Base-by-base conservation (phyloP, 2,329 filamentous ascomycete genomes). In the Rhynchosporium graminicola region DNA sequence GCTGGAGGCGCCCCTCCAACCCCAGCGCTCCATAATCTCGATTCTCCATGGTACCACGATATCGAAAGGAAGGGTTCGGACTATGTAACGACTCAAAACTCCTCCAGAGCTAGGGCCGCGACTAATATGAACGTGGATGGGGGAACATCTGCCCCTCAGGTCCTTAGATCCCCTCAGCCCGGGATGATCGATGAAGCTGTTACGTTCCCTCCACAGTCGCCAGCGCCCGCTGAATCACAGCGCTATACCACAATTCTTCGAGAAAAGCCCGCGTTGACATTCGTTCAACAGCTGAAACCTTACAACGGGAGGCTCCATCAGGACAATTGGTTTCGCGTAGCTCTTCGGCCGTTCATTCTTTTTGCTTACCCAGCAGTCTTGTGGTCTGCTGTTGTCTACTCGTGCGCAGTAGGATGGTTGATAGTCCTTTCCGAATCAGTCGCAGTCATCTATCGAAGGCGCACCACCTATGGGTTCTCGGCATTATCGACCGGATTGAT, bases 381-480 rank as follows among this genome's bases (percentile, higher is more conserved):
- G 8, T 98, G 93, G 94, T 94, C 91, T 5, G 80, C 92, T 0
- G 80, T 90, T 0, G 86, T 97, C 3, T 98, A 98, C 74, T 81
- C 92, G 0, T 88, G 95, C 69, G 95, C 92, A 0, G 85, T 98
- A 6, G 94, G 94, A 43, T 98, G 94, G 95, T 82, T 98, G 33
- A 97, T 98, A 68, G 92, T 98, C 48, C 84, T 98, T 1, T 97
- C 92, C 0, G 93, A 98, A 76, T 90, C 89, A 0, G 86, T 98
- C 2, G 84, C 91, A 0, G 82, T 89, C 63, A 89, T 98, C 64
- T 98, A 91, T 75, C 85, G 90, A 43, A 80, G 86, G 60, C 79
- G 80, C 0, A 79, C 83, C 0, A 81, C 80, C 0, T 98, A 98
- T 78, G 85, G 93, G 68, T 98, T 98, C 74, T 87, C 83, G 29